These are phyloP conservation scores for Puccinia polysora DNA, from an alignment of 1,284 basidiomycete species.

Conservation along the genomic window DNA sequence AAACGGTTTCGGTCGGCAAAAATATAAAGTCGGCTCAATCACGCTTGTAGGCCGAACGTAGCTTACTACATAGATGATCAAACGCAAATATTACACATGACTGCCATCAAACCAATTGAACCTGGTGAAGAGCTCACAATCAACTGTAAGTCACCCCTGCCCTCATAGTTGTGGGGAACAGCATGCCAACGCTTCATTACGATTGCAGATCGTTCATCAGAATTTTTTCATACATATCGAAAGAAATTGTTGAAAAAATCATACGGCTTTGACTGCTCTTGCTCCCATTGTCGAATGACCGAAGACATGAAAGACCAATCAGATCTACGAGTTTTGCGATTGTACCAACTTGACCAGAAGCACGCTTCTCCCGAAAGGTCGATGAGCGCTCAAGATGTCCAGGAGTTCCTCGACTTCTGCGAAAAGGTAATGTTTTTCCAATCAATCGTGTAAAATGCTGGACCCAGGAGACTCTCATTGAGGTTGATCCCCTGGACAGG, in stretches of 20 bases:
- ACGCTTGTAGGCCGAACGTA: constrained; percentile 37
- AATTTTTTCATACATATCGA: neutral
- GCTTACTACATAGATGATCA: constrained; percentile 18
- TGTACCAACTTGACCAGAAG: neutral
- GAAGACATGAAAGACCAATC: neutral
- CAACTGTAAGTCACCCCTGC: constrained; percentile 15
- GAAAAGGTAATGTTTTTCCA: neutral
- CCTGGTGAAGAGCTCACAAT: constrained; percentile 34
- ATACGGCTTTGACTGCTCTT: constrained; percentile 26
- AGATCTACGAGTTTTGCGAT: constrained; percentile 1
- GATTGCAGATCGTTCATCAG: constrained; percentile 14
- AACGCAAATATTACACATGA: constrained; percentile 12
- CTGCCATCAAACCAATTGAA: constrained; percentile 4
- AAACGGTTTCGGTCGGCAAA: neutral
- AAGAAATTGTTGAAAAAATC: neutral
- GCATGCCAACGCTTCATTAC: too few relatives aligned
- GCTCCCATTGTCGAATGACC: constrained; percentile 33
- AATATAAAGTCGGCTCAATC: constrained; percentile 25
- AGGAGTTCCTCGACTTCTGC: constrained; percentile 12
- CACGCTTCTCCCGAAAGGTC: neutral
- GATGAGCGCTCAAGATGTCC: neutral
- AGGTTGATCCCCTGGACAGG: constrained; percentile 1
- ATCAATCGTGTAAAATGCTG: too few relatives aligned
- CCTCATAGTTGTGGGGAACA: neutral
- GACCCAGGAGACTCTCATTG: neutral